These are phyloP conservation scores for Melanogaster broomeanus DNA, from an alignment of 768 basidiomycete genomes.

Conservation along the genomic window DNA sequence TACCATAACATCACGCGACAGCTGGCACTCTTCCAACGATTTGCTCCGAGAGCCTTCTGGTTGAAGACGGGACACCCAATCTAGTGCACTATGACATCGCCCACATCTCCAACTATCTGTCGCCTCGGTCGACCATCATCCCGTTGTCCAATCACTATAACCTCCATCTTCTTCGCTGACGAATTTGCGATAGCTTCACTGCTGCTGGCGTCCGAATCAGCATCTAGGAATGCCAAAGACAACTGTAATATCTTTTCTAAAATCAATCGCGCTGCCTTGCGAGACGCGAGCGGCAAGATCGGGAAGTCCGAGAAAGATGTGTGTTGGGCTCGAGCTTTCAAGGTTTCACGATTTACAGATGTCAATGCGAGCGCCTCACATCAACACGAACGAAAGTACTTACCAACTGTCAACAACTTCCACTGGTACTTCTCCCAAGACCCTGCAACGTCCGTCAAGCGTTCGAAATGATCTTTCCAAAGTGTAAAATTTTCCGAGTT, in stretches of 20 bases:
- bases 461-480: conserved; percentile 73
- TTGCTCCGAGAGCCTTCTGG: no score
- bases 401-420: conserved; percentile 52
- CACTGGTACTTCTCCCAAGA: conserved; percentile 53
- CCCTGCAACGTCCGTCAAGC: conserved; percentile 53
- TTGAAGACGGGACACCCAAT: no score
- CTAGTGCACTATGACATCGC: conserved; percentile 27
- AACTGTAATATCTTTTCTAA: conserved; percentile 22
- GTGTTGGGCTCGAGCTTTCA: conserved; percentile 25
- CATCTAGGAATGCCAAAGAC: conserved; percentile 26
- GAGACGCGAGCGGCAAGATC: conserved; percentile 20
- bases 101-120: conserved; percentile 19
- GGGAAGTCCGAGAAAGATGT: conserved; percentile 32
- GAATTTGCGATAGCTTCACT: background rate
- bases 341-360: background rate
- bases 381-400: conserved; percentile 11
- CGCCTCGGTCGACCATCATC: conserved; percentile 26
- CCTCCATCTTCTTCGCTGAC: conserved; percentile 21
- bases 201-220: no score
- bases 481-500: conserved; percentile 79
- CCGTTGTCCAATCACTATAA: conserved; percentile 19
- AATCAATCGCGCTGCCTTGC: conserved; percentile 19
- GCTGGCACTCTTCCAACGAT: no score
- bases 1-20: background rate
- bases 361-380: background rate